These are phyloP conservation scores for Arachis stenosperma DNA, from an alignment of 306 rosid species.

Conservation along the genomic window DNA sequence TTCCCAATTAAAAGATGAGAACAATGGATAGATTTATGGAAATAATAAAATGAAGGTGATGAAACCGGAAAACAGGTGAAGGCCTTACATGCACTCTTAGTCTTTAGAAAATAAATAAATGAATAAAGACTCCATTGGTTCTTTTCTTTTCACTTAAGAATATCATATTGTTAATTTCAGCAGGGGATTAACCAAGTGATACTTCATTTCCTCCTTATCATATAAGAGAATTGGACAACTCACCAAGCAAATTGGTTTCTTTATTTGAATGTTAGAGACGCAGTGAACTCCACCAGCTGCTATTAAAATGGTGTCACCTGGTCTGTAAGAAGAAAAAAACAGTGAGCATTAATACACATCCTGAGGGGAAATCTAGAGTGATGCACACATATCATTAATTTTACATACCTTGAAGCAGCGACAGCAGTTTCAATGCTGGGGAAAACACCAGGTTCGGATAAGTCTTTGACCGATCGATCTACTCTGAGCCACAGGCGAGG, in stretches of 20 bases:
- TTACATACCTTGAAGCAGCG: conserved; percentile 78
- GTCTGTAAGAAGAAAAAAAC: conserved; percentile 51
- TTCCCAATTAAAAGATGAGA: too few relatives aligned
- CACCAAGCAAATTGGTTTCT: conserved; percentile 89
- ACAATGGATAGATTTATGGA: too few relatives aligned
- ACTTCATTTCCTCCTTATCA: background rate
- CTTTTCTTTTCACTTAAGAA: background rate
- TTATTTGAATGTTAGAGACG: conserved; percentile 85
- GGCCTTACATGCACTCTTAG: background rate
- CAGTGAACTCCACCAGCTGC: conserved; percentile 83
- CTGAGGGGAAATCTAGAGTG: background rate
- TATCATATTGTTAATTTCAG: conserved; percentile 1
- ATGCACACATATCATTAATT: conserved; percentile 10
- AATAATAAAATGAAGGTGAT: background rate
- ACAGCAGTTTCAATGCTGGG: conserved; percentile 85
- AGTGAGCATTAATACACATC: conserved; percentile 24
- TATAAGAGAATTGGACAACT: conserved; percentile 37
- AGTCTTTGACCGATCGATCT: conserved; percentile 72
- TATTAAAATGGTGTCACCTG: conserved; percentile 94
- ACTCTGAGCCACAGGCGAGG: conserved; percentile 96
- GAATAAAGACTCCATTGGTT: background rate
- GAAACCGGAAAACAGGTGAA: background rate
- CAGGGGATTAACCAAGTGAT: background rate
- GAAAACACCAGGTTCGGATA: conserved; percentile 77
- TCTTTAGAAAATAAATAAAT: background rate